Base-by-base conservation (phyloP, 2,329 filamentous ascomycete species). In the Stenocarpella maydis region DNA sequence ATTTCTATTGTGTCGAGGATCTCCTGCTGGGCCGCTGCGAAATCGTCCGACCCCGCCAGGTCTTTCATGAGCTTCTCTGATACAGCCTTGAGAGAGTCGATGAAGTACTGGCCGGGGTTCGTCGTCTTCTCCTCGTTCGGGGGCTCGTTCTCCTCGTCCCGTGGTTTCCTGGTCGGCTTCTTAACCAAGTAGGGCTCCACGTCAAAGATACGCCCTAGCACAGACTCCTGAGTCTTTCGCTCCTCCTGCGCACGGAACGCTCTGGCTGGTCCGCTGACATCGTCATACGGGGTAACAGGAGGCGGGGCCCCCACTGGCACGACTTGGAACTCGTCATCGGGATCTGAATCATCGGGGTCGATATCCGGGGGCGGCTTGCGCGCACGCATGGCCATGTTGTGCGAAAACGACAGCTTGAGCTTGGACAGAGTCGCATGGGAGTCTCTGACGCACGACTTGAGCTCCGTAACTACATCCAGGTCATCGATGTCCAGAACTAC, bases 401-500 rank as follows among this genome's bases (percentile, higher is more conserved):
- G 81, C 0, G 88, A 91, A 69, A 91, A 84, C 5, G 89, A 91
- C 17, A 91, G 77, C 63, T 85, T 83, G 31, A 91, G 78, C 54
- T 85, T 83, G 26, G 80, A 84, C 26, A 91, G 79, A 0, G 87
- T 87, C 1, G 84, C 81, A 2, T 85, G 82, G 1, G 85, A 90
- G 72, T 86, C 86, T 14, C 80, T 80, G 28, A 91, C 78, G 73
- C 87, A 90, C 6, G 80, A 74, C 71, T 83, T 85, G 71, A 91
- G 81, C 76, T 91, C 89, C 1, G 81, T 76, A 15, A 89, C 74
- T 39, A 87, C 80, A 41, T 89, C 86, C 5, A 90, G 79, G 34
- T 79, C 83, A 70, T 91, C 88, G 65, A 91, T 89, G 71, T 91
- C 88, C 41, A 91, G 79, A 8, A 91, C 79, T 4, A 83, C 79